Percentiles rank a stretch among this genome's conserved stretches.
These are phyloP conservation scores for Stellera chamaejasme DNA, from an alignment of 345 rosid species.

Conservation along the genomic window DNA sequence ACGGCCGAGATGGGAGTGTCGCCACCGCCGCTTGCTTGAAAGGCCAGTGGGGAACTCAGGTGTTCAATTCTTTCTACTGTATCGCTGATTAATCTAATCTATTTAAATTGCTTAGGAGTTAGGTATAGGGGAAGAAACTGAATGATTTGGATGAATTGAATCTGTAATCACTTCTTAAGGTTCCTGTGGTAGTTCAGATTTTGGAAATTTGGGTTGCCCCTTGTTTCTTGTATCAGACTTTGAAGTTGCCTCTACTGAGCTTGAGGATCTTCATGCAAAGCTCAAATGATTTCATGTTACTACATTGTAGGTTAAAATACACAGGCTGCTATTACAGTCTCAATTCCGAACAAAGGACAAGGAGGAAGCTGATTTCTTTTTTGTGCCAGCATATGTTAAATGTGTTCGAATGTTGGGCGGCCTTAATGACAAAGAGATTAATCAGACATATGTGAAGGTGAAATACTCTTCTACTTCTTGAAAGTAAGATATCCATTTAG, in stretches of 20 bases:
- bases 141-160: too few relatives aligned
- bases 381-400: conserved; percentile 85
- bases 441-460: conserved; percentile 81
- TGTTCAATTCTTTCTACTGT: conserved; percentile 7
- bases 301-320: conserved; percentile 67
- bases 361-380: conserved; percentile 89
- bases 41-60: conserved; percentile 99
- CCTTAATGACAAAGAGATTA: conserved; percentile 86
- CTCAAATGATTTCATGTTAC: neutral
- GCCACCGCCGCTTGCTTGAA: conserved; percentile 52
- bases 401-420: conserved; percentile 94
- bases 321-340: conserved; percentile 55
- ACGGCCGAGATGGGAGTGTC: conserved; percentile 61
- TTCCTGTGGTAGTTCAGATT: too few relatives aligned
- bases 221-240: too few relatives aligned
- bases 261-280: too few relatives aligned
- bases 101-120: too few relatives aligned
- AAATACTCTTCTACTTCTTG: neutral
- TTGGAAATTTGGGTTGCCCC: too few relatives aligned
- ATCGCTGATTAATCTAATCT: neutral
- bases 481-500: neutral
- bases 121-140: too few relatives aligned
- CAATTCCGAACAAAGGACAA: conserved; percentile 58
- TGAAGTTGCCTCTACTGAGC: too few relatives aligned
- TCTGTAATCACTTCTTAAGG: too few relatives aligned